Base-by-base conservation (phyloP, 192 early-diverging fungal species). In the Podila clonocystis region DNA sequence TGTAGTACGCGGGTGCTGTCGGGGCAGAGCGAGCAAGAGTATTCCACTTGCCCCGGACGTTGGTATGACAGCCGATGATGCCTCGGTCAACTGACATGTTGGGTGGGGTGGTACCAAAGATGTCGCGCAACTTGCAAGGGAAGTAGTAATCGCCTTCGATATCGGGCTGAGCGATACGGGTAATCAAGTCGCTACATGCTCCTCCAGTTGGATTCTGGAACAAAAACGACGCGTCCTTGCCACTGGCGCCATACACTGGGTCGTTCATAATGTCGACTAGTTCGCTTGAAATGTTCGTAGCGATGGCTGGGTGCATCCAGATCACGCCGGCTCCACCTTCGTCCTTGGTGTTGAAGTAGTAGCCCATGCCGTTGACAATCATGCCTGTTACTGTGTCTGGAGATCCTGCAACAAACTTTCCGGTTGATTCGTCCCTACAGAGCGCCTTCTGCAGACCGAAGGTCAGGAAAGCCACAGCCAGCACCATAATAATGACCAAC, bases 381-480 rank as follows among this genome's bases (percentile, higher is more conserved):
- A 88, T 75, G 55, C n/a, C 52, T 90, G 79, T 29, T 82, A 82
- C 38, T 30, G 17, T 57, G 52, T 67, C 15, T 9, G 34, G 34
- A 45, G 87, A 71, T 36, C 68, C 66, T n/a, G 82, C 84, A 52
- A 77, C 77, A 68, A 72, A 79, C 20, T 83, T 84, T 55, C 73
- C 82, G 19, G 73, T 59, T n/a, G 67, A 74, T 30, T 82, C 64
- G 26, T 72, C 68, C n/a, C 75, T 72, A 62, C 89, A 94, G 33
- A 92, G 75, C 38, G 89, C 89, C 70, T 89, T 85, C 60, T 91
- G 88, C 72, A 94, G 86, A 34, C 94, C 95, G 79, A 98, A 96
- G 15, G 94, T 96, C 63, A 97, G 73, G 80, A 97, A 97, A 28
- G 93, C 95, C 45, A 96, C 89, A 30, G 76, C 72, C 6, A 63